phyloP scores from a whole-genome alignment of 257 asterid genomes.

The Plantago major region DNA sequence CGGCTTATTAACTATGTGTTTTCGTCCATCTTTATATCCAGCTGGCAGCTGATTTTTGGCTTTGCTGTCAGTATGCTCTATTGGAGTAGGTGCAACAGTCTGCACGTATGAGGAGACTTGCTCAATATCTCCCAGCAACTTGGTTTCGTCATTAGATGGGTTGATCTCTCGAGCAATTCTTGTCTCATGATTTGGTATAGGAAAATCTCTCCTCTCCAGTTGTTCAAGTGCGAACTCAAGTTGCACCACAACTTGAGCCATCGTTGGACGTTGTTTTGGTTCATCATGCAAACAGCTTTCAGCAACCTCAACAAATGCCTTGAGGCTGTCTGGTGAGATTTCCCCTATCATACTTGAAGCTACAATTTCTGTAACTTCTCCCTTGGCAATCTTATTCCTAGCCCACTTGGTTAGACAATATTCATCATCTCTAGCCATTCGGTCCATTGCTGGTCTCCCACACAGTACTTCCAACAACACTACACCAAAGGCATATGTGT shows the following conservation, averaged over 20 bases:
- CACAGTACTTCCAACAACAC: conserved; percentile 40
- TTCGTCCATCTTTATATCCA: conserved; percentile 11
- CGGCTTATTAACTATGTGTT: conserved; percentile 13
- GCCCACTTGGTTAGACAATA: conserved; percentile 39
- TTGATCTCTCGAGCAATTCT: no score
- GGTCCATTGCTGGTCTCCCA: conserved; percentile 41
- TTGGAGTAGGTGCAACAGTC: not conserved
- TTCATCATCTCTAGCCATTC: conserved; percentile 24
- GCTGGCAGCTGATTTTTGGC: conserved; percentile 2
- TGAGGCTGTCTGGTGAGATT: conserved; percentile 33
- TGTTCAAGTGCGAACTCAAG: conserved; percentile 39
- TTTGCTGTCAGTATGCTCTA: not conserved
- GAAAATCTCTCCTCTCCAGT: conserved; percentile 23
- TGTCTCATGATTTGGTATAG: not conserved
- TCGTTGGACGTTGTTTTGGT: conserved; percentile 3
- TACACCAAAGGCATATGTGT: conserved; percentile 53
- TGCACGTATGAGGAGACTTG: not conserved
- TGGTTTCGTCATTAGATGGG: conserved; percentile 11
- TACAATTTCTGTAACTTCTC: conserved; percentile 32
- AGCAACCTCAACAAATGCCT: conserved; percentile 28
- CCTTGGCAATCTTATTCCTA: conserved; percentile 27
- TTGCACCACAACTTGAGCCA: conserved; percentile 39
- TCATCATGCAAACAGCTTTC: conserved; percentile 36
- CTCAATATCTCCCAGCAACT: conserved; percentile 4
- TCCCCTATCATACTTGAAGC: conserved; percentile 27